Conservation (phyloP, 768 basidiomycete genomes). For the Jaapia argillacea region DNA sequence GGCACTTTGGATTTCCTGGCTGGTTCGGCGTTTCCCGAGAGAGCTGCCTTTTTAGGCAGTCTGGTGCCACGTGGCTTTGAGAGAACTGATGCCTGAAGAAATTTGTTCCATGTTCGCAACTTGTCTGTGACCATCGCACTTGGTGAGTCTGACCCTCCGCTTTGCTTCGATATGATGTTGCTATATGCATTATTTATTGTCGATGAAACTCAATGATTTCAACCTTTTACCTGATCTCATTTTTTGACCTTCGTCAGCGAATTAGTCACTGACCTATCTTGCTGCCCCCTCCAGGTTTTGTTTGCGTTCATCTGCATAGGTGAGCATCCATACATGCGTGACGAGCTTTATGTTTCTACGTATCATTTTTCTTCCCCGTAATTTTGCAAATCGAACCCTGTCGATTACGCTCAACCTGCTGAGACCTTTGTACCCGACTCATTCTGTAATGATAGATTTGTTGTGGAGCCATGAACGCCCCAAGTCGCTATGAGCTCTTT, state of each 20-base stretch:
- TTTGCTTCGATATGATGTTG: conserved; percentile 36
- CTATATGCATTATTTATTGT: conserved; percentile 60
- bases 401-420: too few species aligned
- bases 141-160: too few species aligned
- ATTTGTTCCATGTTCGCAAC: too few species aligned
- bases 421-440: conserved; percentile 12
- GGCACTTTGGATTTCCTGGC: background rate
- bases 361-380: too few species aligned
- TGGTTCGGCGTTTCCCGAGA: background rate
- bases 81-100: too few species aligned
- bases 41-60: too few species aligned
- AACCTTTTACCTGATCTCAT: background rate
- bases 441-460: conserved; percentile 1
- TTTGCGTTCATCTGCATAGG: too few species aligned
- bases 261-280: background rate
- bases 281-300: too few species aligned
- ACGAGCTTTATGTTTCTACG: too few species aligned
- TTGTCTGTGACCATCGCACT: background rate
- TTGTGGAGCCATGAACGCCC: conserved; percentile 68
- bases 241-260: background rate
- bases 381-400: too few species aligned
- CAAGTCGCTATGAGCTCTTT: conserved; percentile 85
- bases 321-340: too few species aligned
- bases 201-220: conserved; percentile 34
- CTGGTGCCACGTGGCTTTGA: too few species aligned